Conservation (phyloP, 352 stramenopile genomes). For the Pythium grandisporangium region DNA sequence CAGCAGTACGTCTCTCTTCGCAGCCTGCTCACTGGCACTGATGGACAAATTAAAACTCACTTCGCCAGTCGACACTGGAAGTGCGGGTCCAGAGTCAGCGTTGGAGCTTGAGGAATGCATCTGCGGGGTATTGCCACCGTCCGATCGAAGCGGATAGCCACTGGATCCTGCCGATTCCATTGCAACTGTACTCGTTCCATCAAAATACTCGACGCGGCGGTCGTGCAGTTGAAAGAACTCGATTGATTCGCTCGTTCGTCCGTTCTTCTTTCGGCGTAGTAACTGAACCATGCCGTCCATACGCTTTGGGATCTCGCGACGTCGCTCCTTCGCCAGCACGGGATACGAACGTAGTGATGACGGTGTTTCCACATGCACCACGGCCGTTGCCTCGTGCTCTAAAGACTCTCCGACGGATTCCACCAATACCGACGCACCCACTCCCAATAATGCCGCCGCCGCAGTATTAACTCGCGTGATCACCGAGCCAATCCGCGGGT, state of each 20-base stretch:
- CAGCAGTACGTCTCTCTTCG: conserved; percentile 54
- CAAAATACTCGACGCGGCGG: conserved; percentile 18
- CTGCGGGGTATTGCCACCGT: neutral
- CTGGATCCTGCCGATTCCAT: no score
- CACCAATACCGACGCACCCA: neutral
- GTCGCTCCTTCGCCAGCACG: conserved; percentile 46
- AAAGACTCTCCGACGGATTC: conserved; percentile 10
- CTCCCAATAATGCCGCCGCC: conserved; percentile 11
- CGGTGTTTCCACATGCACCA: conserved; percentile 47
- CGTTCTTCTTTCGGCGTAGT: conserved; percentile 65
- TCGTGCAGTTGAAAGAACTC: conserved; percentile 43
- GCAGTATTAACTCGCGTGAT: conserved; percentile 35
- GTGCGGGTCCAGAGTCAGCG: conserved; percentile 2
- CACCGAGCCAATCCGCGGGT: conserved; percentile 28
- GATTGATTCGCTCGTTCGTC: conserved; percentile 47
- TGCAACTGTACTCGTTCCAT: no score
- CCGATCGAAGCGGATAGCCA: no score
- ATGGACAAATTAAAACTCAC: conserved; percentile 72
- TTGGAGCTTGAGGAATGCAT: neutral
- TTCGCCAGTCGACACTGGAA: conserved; percentile 43
- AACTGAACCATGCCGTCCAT: conserved; percentile 55
- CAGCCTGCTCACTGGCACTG: conserved; percentile 35
- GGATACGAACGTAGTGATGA: conserved; percentile 43
- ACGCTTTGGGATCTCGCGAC: conserved; percentile 40
- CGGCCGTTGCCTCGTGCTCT: conserved; percentile 27